phyloP scores from a whole-genome alignment of 2,329 filamentous ascomycete genomes.

The Ceratocystis albifundus region DNA sequence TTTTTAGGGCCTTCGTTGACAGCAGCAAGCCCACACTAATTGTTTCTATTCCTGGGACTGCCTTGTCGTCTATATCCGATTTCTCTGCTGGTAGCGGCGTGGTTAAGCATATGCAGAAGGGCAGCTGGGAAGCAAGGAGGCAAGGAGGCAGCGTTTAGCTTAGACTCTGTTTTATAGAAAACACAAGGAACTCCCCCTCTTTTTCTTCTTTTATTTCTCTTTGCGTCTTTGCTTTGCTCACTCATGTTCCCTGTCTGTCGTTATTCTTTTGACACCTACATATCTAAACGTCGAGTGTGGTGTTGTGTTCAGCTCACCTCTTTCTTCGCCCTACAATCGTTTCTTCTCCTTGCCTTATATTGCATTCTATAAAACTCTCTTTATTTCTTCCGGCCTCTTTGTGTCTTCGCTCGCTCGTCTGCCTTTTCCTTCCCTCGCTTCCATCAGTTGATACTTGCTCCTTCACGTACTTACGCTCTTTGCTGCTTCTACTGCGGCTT shows the following conservation, averaged over 20 bases:
- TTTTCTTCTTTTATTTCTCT: background rate
- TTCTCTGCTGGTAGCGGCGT: background rate
- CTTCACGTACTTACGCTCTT: constrained; percentile 22
- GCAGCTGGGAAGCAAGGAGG: background rate
- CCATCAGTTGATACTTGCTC: constrained; percentile 20
- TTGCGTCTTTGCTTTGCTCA: constrained; percentile 3
- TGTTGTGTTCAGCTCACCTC: constrained; percentile 16
- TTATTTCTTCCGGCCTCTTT: background rate
- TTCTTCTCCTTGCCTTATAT: background rate
- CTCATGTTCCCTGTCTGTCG: constrained; percentile 20
- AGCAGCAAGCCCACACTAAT: background rate
- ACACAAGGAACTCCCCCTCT: background rate
- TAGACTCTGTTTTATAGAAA: constrained; percentile 1
- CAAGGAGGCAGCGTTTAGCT: background rate
- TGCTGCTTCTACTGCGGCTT: constrained; percentile 1
- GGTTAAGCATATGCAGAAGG: background rate
- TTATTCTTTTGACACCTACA: background rate
- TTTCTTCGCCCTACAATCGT: constrained; percentile 15
- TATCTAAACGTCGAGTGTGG: background rate
- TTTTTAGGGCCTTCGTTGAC: background rate
- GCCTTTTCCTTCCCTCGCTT: constrained; percentile 20
- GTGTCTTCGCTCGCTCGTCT: constrained; percentile 12
- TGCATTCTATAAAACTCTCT: background rate
- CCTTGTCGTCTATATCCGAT: constrained; percentile 7
- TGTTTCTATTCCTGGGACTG: constrained; percentile 8